Evolutionary conservation across 1,139 yeast genomes (phyloP).

Genomic region (Protomyces lactucae-debilis): DNA sequence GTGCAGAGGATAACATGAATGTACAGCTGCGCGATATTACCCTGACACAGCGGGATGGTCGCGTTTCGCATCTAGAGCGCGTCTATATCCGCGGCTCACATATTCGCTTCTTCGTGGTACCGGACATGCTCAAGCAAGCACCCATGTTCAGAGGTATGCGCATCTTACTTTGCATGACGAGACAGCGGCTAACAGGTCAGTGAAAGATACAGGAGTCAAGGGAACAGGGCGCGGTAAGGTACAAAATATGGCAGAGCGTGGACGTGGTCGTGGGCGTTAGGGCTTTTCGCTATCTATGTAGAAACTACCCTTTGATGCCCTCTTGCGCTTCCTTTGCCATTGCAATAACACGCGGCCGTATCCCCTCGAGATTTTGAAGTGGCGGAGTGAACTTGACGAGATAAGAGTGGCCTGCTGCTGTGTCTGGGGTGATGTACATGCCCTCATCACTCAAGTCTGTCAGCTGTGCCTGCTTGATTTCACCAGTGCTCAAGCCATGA

Average conservation of each 20-base stretch:
- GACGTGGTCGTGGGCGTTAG: constrained; percentile 6
- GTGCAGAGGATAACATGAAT: constrained; percentile 83
- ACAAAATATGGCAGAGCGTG: constrained; percentile 24
- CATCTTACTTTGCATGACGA: neutral
- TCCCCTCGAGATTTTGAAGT: constrained; percentile 1
- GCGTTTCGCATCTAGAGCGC: constrained; percentile 70
- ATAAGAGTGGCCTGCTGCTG: neutral
- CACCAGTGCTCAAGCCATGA: neutral
- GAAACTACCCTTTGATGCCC: neutral
- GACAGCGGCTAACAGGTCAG: neutral
- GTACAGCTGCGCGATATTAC: constrained; percentile 78
- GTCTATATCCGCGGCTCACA: constrained; percentile 91
- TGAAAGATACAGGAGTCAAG: constrained; percentile 14
- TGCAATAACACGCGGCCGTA: constrained; percentile 19
- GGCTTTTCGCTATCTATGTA: neutral
- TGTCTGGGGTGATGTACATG: neutral
- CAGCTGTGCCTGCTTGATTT: constrained; percentile 8
- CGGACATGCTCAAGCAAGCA: constrained; percentile 60
- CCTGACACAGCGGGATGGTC: constrained; percentile 71
- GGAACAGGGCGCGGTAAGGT: constrained; percentile 25
- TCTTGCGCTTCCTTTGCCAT: constrained; percentile 17
- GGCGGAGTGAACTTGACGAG: constrained; percentile 18
- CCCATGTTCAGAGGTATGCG: constrained; percentile 20
- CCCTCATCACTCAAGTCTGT: constrained; percentile 17
- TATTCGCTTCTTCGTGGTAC: constrained; percentile 75